Evolutionary conservation across 768 basidiomycete genomes (phyloP), one percentile per base, ranked within the genome.

Genomic region (Boletus rubroflammeus): DNA sequence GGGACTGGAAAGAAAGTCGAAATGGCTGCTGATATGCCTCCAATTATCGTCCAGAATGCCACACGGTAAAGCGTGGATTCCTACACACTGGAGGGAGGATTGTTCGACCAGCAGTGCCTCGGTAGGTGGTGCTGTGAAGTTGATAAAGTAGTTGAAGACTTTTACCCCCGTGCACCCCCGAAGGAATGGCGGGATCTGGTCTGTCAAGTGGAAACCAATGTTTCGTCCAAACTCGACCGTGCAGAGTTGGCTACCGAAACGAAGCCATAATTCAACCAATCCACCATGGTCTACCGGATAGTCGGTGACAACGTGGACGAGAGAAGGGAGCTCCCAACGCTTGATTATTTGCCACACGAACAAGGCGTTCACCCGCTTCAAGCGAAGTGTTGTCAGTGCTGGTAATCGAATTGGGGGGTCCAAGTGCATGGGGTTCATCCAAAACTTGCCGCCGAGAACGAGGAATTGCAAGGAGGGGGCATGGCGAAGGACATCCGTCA

Each of bases 391-490:
- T 29, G 75, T 73, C 52, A 88, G 70, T 6, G 62, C 61, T 3
- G 77, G 74, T 34, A 87, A 73, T 21, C 61, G 62, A 34, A 83
- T 57, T 3, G 63, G 64, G 40, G 65, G 36, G 42, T 55, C 50
- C 31, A 47, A 47, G 2, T 53, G 60, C 51, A 47, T 26, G 60
- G 59, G 59, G 61, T 47, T 65, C 54, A 39, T 71, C 74, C 57
- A 68, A 56, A 64, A 72, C 60, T 56, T 64, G 26, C 83, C 83
- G 23, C 80, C 81, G 21, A 86, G 66, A 55, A 80, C 73, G 48
- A 88, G 80, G 60, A 81, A 86, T 46, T 76, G 73, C 45, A 88
- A 62, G 54, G 79, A 81, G 7, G 86, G 83, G 4, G 84, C 66
- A 43, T 68, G 71, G 9, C 65, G 70, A 25, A 88, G 75, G 54